Evolutionary conservation across 805 yeast species (phyloP).

Genomic region (Wickerhamomyces bovis): DNA sequence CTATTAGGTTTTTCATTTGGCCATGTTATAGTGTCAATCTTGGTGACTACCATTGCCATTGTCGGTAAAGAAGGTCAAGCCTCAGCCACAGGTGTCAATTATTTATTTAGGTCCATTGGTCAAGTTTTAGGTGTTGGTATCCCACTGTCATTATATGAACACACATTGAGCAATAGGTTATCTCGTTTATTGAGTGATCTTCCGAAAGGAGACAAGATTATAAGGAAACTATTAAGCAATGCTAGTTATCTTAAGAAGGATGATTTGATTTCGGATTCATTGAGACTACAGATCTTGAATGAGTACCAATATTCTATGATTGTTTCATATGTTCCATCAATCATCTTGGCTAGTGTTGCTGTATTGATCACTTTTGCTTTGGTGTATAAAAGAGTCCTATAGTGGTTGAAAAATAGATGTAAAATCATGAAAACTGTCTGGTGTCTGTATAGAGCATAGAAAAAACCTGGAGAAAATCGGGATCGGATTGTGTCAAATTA

Average conservation of each 20-base stretch:
- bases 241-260: conserved; percentile 1
- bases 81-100: conserved; percentile 36
- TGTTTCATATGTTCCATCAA: neutral
- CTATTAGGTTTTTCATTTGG: conserved; percentile 33
- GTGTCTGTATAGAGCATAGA: too few relatives aligned
- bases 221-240: neutral
- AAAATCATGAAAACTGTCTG: too few relatives aligned
- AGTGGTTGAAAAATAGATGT: too few relatives aligned
- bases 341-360: neutral
- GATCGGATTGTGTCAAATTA: neutral
- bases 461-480: neutral
- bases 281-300: neutral
- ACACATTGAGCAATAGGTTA: neutral
- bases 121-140: conserved; percentile 35
- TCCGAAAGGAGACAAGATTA: neutral
- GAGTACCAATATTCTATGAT: neutral
- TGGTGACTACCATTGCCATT: conserved; percentile 31
- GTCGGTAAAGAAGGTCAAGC: conserved; percentile 37
- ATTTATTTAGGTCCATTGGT: conserved; percentile 36
- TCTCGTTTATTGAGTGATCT: conserved; percentile 8
- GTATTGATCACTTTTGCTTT: neutral
- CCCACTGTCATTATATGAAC: conserved; percentile 26
- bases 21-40: conserved; percentile 29
- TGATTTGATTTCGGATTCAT: neutral
- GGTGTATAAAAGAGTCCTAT: too few relatives aligned